A percentile compares a stretch with the other conserved stretches of the same genome.
Conservation (phyloP, 805 yeast species). For the Sungouiella thailandica region DNA sequence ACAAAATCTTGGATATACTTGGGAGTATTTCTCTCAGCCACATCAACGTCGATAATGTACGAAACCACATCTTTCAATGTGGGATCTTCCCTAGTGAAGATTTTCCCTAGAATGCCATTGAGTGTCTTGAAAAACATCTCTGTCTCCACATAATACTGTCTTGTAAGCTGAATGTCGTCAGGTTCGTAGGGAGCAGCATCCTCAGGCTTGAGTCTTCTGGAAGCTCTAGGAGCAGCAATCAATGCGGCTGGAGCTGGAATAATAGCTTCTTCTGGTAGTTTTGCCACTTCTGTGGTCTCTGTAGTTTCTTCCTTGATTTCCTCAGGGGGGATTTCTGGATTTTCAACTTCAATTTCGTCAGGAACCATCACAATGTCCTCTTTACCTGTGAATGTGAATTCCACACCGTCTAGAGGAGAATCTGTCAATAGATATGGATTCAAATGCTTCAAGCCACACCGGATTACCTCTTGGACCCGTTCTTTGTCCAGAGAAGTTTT, state of each 20-base stretch:
- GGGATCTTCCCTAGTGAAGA: conserved; percentile 2
- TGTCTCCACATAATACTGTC: conserved; percentile 24
- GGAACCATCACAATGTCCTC: conserved; percentile 1
- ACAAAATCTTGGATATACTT: conserved; percentile 19
- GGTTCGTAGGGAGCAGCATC: conserved; percentile 17
- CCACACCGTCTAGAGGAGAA: conserved; percentile 42
- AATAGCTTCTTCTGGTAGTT: not conserved
- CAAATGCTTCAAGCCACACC: conserved; percentile 37
- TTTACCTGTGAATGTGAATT: conserved; percentile 20
- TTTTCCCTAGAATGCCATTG: conserved; percentile 11
- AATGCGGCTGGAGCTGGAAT: not conserved
- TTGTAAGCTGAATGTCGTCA: conserved; percentile 20
- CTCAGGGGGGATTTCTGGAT: not conserved
- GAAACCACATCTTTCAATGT: conserved; percentile 10
- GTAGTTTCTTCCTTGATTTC: not conserved
- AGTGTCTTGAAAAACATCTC: conserved; percentile 19
- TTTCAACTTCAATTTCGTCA: not conserved
- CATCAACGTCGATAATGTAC: conserved; percentile 5
- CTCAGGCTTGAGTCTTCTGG: conserved; percentile 26
- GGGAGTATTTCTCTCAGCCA: conserved; percentile 1
- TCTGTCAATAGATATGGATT: conserved; percentile 53
- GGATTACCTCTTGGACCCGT: conserved; percentile 30
- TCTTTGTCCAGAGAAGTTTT: conserved; percentile 28
- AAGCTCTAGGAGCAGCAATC: conserved; percentile 15
- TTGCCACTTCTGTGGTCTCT: not conserved